These are phyloP conservation scores for Tylopilus sp. DNA, from an alignment of 1,284 basidiomycete genomes.

Conservation along the genomic window DNA sequence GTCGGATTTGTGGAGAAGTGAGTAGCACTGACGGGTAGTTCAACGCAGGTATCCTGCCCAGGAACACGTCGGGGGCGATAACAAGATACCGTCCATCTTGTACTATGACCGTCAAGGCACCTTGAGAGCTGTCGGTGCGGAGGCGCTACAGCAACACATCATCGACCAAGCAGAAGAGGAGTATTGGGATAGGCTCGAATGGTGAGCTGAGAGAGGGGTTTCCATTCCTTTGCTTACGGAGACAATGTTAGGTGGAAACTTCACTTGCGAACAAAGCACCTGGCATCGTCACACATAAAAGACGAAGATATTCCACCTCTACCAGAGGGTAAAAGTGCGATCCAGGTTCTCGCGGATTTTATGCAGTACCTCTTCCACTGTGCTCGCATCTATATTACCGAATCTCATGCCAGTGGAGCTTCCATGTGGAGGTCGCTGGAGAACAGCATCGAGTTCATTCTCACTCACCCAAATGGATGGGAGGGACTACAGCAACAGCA, in stretches of 20 bases:
- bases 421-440: constrained; percentile 37
- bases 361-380: constrained; percentile 47
- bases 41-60: constrained; percentile 3
- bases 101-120: constrained; percentile 33
- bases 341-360: constrained; percentile 50
- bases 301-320: constrained; percentile 39
- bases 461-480: constrained; percentile 46
- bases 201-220: constrained; percentile 32
- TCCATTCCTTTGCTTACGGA: background rate
- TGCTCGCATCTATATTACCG: constrained; percentile 43
- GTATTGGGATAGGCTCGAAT: constrained; percentile 44
- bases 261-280: constrained; percentile 41
- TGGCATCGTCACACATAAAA: constrained; percentile 23
- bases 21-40: background rate
- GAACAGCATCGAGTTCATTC: constrained; percentile 34
- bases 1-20: constrained; percentile 2
- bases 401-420: constrained; percentile 43
- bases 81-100: constrained; percentile 1
- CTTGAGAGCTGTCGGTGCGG: constrained; percentile 46
- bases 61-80: constrained; percentile 3
- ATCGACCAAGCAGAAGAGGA: constrained; percentile 43
- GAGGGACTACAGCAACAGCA: constrained; percentile 39
- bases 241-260: constrained; percentile 50
- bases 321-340: constrained; percentile 41
- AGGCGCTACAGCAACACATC: constrained; percentile 39